Evolutionary conservation across 257 asterid genomes (phyloP).

Genomic region (Rehmannia glutinosa): DNA sequence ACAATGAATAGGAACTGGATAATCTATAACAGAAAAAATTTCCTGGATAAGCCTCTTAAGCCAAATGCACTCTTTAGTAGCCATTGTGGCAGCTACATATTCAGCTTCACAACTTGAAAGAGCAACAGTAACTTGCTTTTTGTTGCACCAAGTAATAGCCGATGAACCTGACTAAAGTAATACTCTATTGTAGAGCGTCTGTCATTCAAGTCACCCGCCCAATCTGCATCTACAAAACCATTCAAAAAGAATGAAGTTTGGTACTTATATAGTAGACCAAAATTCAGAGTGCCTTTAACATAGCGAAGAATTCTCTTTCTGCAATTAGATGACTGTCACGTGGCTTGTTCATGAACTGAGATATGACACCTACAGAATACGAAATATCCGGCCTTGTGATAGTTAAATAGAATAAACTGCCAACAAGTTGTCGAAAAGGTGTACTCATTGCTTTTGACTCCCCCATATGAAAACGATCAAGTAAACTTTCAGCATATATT

Average conservation of each 20-base stretch:
- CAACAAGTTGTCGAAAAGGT: slow-evolving; percentile 15
- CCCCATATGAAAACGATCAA: slow-evolving; percentile 10
- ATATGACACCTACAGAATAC: slow-evolving; percentile 15
- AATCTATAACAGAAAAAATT: background rate
- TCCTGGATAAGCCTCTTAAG: background rate
- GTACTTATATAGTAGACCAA: background rate
- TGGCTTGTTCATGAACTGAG: slow-evolving; percentile 20
- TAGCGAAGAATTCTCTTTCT: slow-evolving; percentile 18
- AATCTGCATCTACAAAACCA: no score
- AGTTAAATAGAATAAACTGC: slow-evolving; percentile 16
- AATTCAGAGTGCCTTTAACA: background rate
- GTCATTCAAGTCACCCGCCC: no score
- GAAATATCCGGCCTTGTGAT: slow-evolving; percentile 24
- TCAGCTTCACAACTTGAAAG: no score
- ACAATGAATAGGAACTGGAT: no score
- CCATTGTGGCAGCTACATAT: background rate
- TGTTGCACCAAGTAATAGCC: no score
- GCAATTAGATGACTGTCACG: slow-evolving; percentile 4
- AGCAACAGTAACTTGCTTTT: no score
- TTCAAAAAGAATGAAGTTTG: no score
- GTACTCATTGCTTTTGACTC: slow-evolving; percentile 19
- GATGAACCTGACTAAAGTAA: background rate
- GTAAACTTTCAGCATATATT: slow-evolving; percentile 4
- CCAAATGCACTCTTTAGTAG: background rate
- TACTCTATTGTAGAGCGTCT: no score